Evolutionary conservation across 441 rosid genomes (phyloP).

Genomic region (Oxalis stricta): DNA sequence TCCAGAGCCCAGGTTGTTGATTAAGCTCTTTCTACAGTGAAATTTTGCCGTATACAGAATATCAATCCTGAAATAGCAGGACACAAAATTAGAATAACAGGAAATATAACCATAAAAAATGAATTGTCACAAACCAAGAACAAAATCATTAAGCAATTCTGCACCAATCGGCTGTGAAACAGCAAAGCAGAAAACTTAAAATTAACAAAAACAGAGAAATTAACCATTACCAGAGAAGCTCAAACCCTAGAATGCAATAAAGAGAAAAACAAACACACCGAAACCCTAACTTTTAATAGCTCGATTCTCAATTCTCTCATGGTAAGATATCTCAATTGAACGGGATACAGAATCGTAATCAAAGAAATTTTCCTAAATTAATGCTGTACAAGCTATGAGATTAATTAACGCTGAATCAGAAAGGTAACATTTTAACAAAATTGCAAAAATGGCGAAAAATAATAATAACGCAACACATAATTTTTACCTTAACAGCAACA

Average conservation of each 20-base stretch:
- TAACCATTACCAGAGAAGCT: slow-evolving; percentile 12
- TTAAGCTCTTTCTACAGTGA: not conserved
- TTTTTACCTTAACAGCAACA: no score
- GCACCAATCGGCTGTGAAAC: not conserved
- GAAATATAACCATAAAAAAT: slow-evolving; percentile 8
- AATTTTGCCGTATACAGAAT: slow-evolving; percentile 6
- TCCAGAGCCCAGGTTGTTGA: not conserved
- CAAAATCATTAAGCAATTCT: not conserved
- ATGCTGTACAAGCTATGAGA: no score
- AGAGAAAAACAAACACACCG: slow-evolving; percentile 1
- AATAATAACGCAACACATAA: no score
- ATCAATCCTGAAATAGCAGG: slow-evolving; percentile 9
- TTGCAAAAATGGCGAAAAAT: no score
- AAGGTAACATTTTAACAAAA: no score
- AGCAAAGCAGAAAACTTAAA: not conserved
- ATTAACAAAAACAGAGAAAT: not conserved
- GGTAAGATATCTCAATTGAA: no score
- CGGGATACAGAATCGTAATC: no score
- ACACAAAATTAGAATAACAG: not conserved
- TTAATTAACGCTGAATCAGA: no score
- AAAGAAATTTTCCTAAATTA: no score
- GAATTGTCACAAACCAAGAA: not conserved
- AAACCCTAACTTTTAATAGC: slow-evolving; percentile 20
- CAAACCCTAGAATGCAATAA: slow-evolving; percentile 24
- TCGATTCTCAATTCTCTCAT: no score